phyloP scores from a whole-genome alignment of 2,329 filamentous ascomycete species.

The Didymella exigua region DNA sequence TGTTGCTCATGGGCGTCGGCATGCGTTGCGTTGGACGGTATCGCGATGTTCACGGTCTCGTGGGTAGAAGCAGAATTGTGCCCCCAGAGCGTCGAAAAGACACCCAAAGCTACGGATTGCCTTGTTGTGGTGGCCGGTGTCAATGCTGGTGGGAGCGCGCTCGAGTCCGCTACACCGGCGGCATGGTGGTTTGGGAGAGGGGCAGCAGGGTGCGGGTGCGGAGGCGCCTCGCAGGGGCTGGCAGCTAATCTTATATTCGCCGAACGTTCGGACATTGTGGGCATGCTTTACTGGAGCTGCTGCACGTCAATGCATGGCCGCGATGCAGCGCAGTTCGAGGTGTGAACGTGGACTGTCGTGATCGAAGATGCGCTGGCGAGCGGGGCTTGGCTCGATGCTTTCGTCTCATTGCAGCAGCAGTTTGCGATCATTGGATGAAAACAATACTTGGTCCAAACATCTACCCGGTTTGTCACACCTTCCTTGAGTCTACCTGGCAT shows the following conservation, averaged over 20 bases:
- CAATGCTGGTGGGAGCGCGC: slow-evolving; percentile 38
- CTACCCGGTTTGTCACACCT: slow-evolving; percentile 22
- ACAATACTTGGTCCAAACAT: slow-evolving; percentile 21
- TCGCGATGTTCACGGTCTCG: slow-evolving; percentile 10
- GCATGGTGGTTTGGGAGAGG: slow-evolving; percentile 29
- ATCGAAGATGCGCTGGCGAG: slow-evolving; percentile 42
- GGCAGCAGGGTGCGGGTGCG: slow-evolving; percentile 23
- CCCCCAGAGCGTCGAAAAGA: slow-evolving; percentile 41
- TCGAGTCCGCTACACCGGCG: slow-evolving; percentile 26
- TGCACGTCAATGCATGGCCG: slow-evolving; percentile 48
- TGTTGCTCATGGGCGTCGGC: slow-evolving; percentile 36
- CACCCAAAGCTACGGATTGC: slow-evolving; percentile 42
- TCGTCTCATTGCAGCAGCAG: slow-evolving; percentile 27
- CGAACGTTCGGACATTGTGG: slow-evolving; percentile 41
- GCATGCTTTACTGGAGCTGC: slow-evolving; percentile 42
- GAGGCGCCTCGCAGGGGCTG: slow-evolving; percentile 32
- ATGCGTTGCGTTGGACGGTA: slow-evolving; percentile 20
- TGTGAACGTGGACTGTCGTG: slow-evolving; percentile 44
- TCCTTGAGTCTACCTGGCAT: background rate
- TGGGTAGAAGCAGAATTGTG: slow-evolving; percentile 28
- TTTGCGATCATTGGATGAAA: slow-evolving; percentile 30
- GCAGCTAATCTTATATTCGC: slow-evolving; percentile 32
- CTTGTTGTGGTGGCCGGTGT: slow-evolving; percentile 46
- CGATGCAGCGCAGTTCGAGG: slow-evolving; percentile 40
- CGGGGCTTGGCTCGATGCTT: slow-evolving; percentile 13